These are phyloP conservation scores for Neofusicoccum laricinum DNA, from an alignment of 2,329 filamentous ascomycete species.

Conservation along the genomic window DNA sequence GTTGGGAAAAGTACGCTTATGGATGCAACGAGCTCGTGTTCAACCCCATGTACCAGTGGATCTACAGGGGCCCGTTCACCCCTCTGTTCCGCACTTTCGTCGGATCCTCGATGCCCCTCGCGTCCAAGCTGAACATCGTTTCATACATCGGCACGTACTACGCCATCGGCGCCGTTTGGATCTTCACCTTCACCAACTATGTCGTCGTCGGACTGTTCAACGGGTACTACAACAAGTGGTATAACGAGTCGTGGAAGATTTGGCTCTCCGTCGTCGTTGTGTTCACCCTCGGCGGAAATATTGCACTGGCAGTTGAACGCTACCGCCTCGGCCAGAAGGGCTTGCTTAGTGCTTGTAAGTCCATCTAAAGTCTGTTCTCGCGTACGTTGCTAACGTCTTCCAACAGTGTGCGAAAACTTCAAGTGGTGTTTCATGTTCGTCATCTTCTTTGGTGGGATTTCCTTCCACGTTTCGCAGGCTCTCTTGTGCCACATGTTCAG, in stretches of 20 bases:
- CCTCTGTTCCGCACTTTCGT: constrained; percentile 62
- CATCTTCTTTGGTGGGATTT: constrained; percentile 22
- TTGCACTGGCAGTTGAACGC: constrained; percentile 8
- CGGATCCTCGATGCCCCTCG: constrained; percentile 58
- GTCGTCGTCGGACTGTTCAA: constrained; percentile 70
- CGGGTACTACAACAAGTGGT: constrained; percentile 35
- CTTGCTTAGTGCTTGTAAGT: constrained; percentile 3
- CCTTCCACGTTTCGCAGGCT: constrained; percentile 19
- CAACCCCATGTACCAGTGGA: constrained; percentile 63
- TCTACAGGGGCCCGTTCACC: constrained; percentile 62
- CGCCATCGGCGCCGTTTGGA: constrained; percentile 65
- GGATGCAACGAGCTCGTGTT: constrained; percentile 71
- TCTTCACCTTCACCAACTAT: constrained; percentile 68
- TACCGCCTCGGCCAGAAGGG: constrained; percentile 9
- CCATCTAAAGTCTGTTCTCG: neutral
- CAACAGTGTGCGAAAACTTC: constrained; percentile 19
- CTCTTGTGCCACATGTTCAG: constrained; percentile 19
- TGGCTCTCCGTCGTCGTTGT: constrained; percentile 15
- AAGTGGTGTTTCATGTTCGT: constrained; percentile 21
- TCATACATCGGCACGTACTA: constrained; percentile 72
- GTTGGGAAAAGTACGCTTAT: constrained; percentile 73
- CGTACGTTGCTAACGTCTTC: neutral
- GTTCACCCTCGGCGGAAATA: constrained; percentile 5
- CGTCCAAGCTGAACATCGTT: constrained; percentile 69
- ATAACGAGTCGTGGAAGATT: constrained; percentile 14